Percentiles rank a stretch among this genome's conserved stretches.
These are phyloP conservation scores for Quercus mongolica DNA, from an alignment of 306 rosid species.

Conservation along the genomic window DNA sequence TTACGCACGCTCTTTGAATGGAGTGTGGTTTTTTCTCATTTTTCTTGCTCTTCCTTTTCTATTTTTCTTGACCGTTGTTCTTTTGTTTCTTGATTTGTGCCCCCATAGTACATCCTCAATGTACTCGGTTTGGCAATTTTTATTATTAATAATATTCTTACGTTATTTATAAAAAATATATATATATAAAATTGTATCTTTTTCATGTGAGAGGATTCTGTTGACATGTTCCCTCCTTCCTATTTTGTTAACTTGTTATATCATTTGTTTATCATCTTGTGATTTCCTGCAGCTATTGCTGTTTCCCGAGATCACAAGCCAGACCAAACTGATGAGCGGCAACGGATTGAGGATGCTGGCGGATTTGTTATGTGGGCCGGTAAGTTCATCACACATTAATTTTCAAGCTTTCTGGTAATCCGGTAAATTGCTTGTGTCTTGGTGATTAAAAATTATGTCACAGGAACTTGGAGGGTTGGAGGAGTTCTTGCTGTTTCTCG, in stretches of 20 bases:
- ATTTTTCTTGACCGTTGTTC: no score
- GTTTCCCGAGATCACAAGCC: conserved; percentile 99
- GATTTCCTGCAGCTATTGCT: conserved; percentile 69
- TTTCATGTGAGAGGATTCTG: neutral
- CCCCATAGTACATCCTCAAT: no score
- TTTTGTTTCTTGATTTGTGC: no score
- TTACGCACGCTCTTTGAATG: no score
- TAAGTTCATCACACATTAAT: conserved; percentile 21
- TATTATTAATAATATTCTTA: no score
- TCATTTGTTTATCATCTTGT: conserved; percentile 9
- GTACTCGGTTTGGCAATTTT: no score
- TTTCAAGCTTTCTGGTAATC: neutral
- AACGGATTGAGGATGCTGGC: conserved; percentile 89
- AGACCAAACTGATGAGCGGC: conserved; percentile 96
- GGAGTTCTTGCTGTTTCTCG: conserved; percentile 99
- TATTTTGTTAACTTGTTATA: conserved; percentile 7
- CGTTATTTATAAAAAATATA: no score
- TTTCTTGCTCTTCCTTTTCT: no score
- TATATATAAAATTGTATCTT: conserved; percentile 1
- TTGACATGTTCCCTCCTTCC: conserved; percentile 6
- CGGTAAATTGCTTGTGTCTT: neutral
- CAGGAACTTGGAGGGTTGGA: conserved; percentile 99
- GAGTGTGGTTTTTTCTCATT: no score
- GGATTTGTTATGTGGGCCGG: conserved; percentile 99
- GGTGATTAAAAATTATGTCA: conserved; percentile 10